Evolutionary conservation across 345 rosid species (phyloP).

Genomic region (Anastatica hierochuntica): DNA sequence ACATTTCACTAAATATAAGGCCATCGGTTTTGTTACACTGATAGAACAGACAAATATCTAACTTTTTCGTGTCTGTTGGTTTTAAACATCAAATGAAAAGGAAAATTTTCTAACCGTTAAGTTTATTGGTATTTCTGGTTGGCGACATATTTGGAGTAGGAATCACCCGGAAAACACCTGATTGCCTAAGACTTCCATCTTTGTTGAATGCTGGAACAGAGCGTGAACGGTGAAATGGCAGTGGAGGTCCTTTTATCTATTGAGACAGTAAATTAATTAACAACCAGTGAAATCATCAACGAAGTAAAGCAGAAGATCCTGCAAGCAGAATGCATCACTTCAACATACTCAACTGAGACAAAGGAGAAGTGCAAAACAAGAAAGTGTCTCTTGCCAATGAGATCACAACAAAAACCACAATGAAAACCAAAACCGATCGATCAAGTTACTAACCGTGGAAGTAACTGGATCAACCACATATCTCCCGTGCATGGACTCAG

Average conservation of each 20-base stretch:
- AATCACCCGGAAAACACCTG: conserved; percentile 46
- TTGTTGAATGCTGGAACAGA: conserved; percentile 68
- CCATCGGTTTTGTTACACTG: conserved; percentile 25
- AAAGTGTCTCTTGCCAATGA: background rate
- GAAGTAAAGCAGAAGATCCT: conserved; percentile 1
- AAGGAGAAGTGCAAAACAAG: no score
- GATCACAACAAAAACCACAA: no score
- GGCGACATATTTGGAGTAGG: conserved; percentile 43
- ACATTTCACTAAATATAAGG: conserved; percentile 54
- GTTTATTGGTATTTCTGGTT: conserved; percentile 11
- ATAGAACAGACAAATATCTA: background rate
- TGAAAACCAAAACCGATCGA: no score
- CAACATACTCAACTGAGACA: no score
- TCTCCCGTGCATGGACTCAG: conserved; percentile 75
- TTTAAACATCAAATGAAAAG: no score
- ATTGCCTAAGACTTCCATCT: conserved; percentile 41
- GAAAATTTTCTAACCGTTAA: conserved; percentile 15
- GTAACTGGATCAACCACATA: conserved; percentile 28
- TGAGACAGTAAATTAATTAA: background rate
- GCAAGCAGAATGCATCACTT: no score
- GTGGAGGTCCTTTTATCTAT: conserved; percentile 47
- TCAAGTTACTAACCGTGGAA: conserved; percentile 36
- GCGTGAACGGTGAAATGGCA: conserved; percentile 67
- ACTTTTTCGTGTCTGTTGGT: background rate
- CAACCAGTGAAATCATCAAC: background rate